These are phyloP conservation scores for Helianthus annuus DNA, from an alignment of 129 eudicot genomes.

Conservation along the genomic window HanXRQr2.0-SUNRISE NC_035441.2:183473663-183474162, in stretches of 20 bases:
- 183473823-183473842: slow-evolving; percentile 71
- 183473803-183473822: slow-evolving; percentile 71
- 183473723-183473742: slow-evolving; percentile 68
- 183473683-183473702: slow-evolving; percentile 78
- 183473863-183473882: slow-evolving; percentile 58
- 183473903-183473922: neutral
- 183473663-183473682: slow-evolving; percentile 80
- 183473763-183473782: slow-evolving; percentile 77
- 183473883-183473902: neutral
- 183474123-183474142: too few relatives aligned
- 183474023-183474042: too few relatives aligned
- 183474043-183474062: too few relatives aligned
- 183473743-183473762: slow-evolving; percentile 65
- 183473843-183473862: slow-evolving; percentile 95
- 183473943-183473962: slow-evolving; percentile 15
- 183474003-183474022: too few relatives aligned
- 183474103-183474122: too few relatives aligned
- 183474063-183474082: too few relatives aligned
- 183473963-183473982: neutral
- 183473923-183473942: neutral
- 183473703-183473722: slow-evolving; percentile 50
- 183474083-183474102: too few relatives aligned
- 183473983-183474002: too few relatives aligned
- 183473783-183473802: slow-evolving; percentile 92
- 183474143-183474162: too few relatives aligned